Base-by-base conservation (phyloP, 2,329 filamentous ascomycete species). In the Cercospora sp. region DNA sequence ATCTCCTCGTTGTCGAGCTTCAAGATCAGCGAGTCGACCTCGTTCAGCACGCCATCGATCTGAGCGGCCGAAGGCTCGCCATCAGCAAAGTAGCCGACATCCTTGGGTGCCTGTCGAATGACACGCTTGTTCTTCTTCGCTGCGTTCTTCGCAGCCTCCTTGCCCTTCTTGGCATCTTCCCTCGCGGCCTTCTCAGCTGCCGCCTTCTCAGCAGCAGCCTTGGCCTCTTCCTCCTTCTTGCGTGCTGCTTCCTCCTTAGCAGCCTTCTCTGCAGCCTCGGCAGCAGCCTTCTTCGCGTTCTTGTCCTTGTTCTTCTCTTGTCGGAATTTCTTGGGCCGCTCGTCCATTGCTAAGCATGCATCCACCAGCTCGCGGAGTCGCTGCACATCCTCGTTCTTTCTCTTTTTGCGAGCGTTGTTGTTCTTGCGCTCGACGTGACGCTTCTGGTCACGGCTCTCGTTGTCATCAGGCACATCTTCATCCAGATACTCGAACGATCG, bases 41-140 rank as follows among this genome's bases (percentile, higher is more conserved):
- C 94, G 75, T 87, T 87, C 42, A 98, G 86, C 1, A 95, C 92
- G 33, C 85, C 83, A 77, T 98, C 94, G 73, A 99, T 92, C 78
- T 92, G 88, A 13, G 92, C 85, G n/a, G 91, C 87, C 28, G 90
- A 83, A 68, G 94, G 91, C 64, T 89, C 91, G 55, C 86, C 83
- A 39, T 79, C 83, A 20, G 84, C 84, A 80, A 99, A 97, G 89
- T 99, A 99, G 86, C 97, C 97, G 77, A 92, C 94, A 74, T 99
- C 95, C 87, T 99, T 99, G 82, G 94, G 91, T 72, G 92, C 93
- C 70, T 89, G 90, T 81, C 96, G 93, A 75, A 99, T 89, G 59
- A 98, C 91, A 85, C 95, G 93, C 88, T 97, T 97, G 88, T 99
- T 99, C 91, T 99, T 99, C 91, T 99, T 99, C 77, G 95, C 91